Conservation (phyloP, 2,329 filamentous ascomycete species). For the Talaromyces pinophilus region DNA sequence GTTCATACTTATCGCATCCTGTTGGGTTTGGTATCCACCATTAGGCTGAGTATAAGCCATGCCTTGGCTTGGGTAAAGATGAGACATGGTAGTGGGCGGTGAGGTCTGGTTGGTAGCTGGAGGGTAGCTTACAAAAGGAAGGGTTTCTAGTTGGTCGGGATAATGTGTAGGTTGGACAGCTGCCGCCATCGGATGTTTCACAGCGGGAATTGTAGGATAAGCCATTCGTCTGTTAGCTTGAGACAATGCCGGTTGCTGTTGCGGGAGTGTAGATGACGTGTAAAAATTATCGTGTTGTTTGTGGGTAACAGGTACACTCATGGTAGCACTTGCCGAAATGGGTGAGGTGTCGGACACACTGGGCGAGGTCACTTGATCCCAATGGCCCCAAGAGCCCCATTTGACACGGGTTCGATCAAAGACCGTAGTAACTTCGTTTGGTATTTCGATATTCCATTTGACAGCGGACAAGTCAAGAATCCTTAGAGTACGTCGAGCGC, state of each 20-base stretch:
- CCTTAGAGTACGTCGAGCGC: constrained; percentile 77
- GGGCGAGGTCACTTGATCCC: constrained; percentile 43
- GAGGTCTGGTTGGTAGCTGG: constrained; percentile 1
- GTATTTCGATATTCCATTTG: constrained; percentile 88
- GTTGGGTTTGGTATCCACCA: constrained; percentile 7
- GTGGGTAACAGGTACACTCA: constrained; percentile 13
- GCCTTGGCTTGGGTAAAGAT: constrained; percentile 2
- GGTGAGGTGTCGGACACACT: constrained; percentile 24
- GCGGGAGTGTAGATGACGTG: constrained; percentile 18
- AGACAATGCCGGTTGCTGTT: constrained; percentile 26
- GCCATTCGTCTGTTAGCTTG: not conserved
- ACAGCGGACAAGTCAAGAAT: constrained; percentile 81
- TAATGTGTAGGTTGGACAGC: not conserved
- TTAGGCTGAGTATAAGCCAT: constrained; percentile 11
- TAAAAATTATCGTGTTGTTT: not conserved
- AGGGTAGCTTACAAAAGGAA: constrained; percentile 7
- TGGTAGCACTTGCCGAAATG: constrained; percentile 23
- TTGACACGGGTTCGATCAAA: constrained; percentile 77
- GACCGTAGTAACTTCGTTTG: constrained; percentile 75
- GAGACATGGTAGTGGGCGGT: not conserved
- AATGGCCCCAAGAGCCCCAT: constrained; percentile 67
- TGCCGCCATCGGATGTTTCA: constrained; percentile 7
- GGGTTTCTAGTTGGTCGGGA: not conserved
- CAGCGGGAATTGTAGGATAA: constrained; percentile 9
- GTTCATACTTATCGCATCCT: constrained; percentile 30